Evolutionary conservation across 106 monocot genomes (phyloP), one percentile per base, ranked within the genome.

Genomic region (Platanthera zijinensis): DNA sequence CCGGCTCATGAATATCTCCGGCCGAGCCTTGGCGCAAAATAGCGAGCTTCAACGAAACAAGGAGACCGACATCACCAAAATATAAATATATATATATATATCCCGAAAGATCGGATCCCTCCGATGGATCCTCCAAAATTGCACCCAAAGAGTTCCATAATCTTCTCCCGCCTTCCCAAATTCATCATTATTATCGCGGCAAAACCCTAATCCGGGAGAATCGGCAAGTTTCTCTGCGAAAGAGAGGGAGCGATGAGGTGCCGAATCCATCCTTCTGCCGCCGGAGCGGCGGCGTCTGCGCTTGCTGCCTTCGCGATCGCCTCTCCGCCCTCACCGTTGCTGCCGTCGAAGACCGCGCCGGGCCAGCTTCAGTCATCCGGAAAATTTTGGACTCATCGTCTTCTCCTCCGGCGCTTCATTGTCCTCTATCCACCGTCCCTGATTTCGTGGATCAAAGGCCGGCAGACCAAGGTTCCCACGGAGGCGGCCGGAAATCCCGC

Each of bases 251-350:
- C 28, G 11, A 75, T 57, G 75, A 75, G 53, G 45, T 75, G 75
- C 75, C 56, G 51, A 49, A 53, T 75, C 32, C 75, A 75, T 56
- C 57, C 75, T 4, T 75, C 75, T 28, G 56, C 32, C 39, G 32
- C 5, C 28, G 75, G 75, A 28, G 75, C 75, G n/a, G n/a, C 57
- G 75, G 75, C 75, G 57, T 75, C 75, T 75, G 75, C 57, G 53
- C 75, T 10, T 54, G 15, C 57, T 75, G 75, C 75, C 75, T 75
- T 4, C 53, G 57, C 28, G 75, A 75, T 7, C 53, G 75, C 15
- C 75, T 75, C 39, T 57, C 57, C 75, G 19, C 30, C 75, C 57
- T 75, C 8, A 10, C 5, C 5, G 5, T 56, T 13, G 11, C 30
- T 19, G 6, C 22, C 12, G 46, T 8, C 3, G 70, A 48, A 5